These are phyloP conservation scores for Suhomyces faveliae DNA, from an alignment of 805 yeast species.

Conservation along the genomic window DNA sequence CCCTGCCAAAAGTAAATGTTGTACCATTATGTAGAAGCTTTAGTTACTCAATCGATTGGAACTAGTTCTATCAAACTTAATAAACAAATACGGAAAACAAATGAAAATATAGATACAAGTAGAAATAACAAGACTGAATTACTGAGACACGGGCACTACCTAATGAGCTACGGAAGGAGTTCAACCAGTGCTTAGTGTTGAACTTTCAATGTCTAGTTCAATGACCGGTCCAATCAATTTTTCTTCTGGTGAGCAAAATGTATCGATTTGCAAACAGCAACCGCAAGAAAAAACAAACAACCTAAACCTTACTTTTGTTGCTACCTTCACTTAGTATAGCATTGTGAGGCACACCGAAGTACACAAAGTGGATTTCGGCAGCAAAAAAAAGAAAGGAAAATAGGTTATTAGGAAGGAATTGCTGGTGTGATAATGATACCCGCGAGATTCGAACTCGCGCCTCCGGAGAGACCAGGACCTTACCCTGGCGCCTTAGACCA, in stretches of 20 bases:
- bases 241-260: no score
- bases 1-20: slow-evolving; percentile 25
- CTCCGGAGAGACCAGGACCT: slow-evolving; percentile 48
- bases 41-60: background rate
- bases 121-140: no score
- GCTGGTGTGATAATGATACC: slow-evolving; percentile 37
- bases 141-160: no score
- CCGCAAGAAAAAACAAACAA: background rate
- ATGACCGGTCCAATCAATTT: no score
- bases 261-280: no score
- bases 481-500: slow-evolving; percentile 47
- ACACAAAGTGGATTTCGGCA: no score
- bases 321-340: background rate
- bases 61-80: background rate
- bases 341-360: no score
- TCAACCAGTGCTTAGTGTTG: no score
- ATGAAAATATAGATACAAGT: no score
- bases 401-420: slow-evolving; percentile 26
- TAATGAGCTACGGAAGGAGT: no score
- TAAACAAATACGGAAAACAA: no score
- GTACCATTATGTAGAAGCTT: slow-evolving; percentile 25
- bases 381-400: slow-evolving; percentile 14
- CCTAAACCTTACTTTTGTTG: background rate
- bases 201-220: no score
- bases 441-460: slow-evolving; percentile 48